Base-by-base conservation (phyloP, 768 basidiomycete genomes). In the Rhodotorula diobovata region DNA sequence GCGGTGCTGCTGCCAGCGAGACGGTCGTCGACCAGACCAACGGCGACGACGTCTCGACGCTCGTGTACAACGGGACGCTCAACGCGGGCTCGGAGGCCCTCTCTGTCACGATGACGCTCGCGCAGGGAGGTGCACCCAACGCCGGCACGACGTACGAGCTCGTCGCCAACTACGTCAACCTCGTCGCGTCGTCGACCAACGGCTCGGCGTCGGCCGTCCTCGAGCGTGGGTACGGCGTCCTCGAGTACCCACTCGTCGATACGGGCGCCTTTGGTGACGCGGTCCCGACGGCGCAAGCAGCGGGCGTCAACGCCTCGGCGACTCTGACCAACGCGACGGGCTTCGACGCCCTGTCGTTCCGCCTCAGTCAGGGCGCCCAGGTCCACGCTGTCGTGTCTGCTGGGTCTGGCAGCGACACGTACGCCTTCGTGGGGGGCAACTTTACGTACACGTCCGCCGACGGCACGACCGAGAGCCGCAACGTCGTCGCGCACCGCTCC, bases 81-180 rank as follows among this genome's bases (percentile, higher is more conserved):
- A 83, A 88, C n/a, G 89, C 90, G 11, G 70, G 65, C 20, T 85
- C 89, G 1, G 85, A 88, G 8, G 83, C 86, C 41, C 85, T 87
- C 32, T 90, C 88, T 0, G 84, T 98, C 72, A 84, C 84, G 11
- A 87, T 97, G 85, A 84, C 85, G 11, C 83, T 97, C 59, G 87
- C 88, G 4, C 83, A 85, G 63, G 80, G 82, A 2, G 79, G 77
- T 3, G 91, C 89, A 20, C 81, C 80, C 54, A 89, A 87, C 12
- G 83, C 86, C 76, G 83, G 84, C 56, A 88, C 88, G n/a, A 80
- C 86, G 70, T 95, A 87, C 79, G 85, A 88, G 63, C 81, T 97
- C 43, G 88, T 98, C 18, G 95, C 95, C 9, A 91, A 93, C 77
- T 84, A 87, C 41, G 84, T 98, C n/a, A 86, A 93, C 79, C 80